These are phyloP conservation scores for Tolypocladium guangdongense DNA, from an alignment of 2,329 filamentous ascomycete genomes.

Conservation along the genomic window DNA sequence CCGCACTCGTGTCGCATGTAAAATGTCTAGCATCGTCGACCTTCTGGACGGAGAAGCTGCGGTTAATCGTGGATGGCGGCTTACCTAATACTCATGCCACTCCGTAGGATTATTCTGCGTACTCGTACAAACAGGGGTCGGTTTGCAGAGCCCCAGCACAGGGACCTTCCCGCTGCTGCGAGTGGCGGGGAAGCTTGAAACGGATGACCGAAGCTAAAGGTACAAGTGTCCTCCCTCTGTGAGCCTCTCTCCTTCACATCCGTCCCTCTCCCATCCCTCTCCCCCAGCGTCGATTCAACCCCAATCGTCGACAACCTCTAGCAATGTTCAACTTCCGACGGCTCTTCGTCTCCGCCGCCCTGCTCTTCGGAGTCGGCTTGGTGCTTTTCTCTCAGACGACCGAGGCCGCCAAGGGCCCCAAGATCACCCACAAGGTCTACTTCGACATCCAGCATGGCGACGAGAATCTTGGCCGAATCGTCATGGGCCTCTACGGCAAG, in stretches of 20 bases:
- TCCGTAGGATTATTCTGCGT: no score
- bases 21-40: background rate
- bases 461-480: slow-evolving; percentile 60
- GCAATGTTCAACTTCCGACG: slow-evolving; percentile 68
- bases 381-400: slow-evolving; percentile 66
- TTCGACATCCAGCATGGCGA: slow-evolving; percentile 76
- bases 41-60: slow-evolving; percentile 12
- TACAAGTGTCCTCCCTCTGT: slow-evolving; percentile 9
- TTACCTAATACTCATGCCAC: background rate
- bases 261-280: background rate
- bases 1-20: background rate
- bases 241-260: background rate
- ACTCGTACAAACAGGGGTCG: background rate
- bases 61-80: slow-evolving; percentile 11
- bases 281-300: background rate
- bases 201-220: slow-evolving; percentile 1
- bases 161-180: background rate
- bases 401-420: slow-evolving; percentile 73
- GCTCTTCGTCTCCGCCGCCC: slow-evolving; percentile 58
- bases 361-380: slow-evolving; percentile 66
- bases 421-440: slow-evolving; percentile 93
- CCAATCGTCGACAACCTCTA: slow-evolving; percentile 13
- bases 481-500: slow-evolving; percentile 79
- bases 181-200: slow-evolving; percentile 10
- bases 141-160: no score